Base-by-base conservation (phyloP, 2,329 filamentous ascomycete species). In the Cadophora sp. region DNA sequence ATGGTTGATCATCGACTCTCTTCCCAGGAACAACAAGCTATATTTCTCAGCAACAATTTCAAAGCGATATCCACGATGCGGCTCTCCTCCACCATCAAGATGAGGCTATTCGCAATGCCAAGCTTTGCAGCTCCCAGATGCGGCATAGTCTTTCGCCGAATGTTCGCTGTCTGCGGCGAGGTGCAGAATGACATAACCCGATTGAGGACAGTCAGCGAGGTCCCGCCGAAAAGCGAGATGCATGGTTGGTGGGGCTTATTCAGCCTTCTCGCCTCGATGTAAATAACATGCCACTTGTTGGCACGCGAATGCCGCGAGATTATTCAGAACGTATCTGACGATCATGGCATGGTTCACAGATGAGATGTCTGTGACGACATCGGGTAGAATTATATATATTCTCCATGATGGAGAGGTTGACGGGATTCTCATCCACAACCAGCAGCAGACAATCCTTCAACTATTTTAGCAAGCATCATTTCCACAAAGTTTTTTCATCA, bases 71-170 rank as follows among this genome's bases (percentile, higher is more conserved):
- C 16, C 34, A 59, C 22, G 34, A 59, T 59, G 22, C 31, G 51
- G 31, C 31, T 59, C 12, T 26, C n/a, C 12, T 59, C 56, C 11
- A 26, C 56, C 56, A 40, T 59, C 56, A 26, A 43, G n/a, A 59
- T 59, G 56, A 59, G 31, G 56, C 22, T 59, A 59, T 59, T 43
- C 56, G 11, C 50, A 58, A 58, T 46, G 62, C 53, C 63, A 60
- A 59, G 63, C 24, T 22, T 34, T 51, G 27, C 51, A 26, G 12
- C 11, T 34, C 14, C 63, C 46, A 27, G 40, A 58, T 48, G 51
- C 51, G 22, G 43, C 43, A 22, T 22, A 65, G 43, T 22, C 9
- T 48, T 48, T 48, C 43, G 43, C 19, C 43, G 43, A 48, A 22
- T 6, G n/a, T 7, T n/a, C 43, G 43, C 34, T 43, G 34, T 19